Evolutionary conservation across 257 asterid genomes (phyloP).

Genomic region (Fraxinus americana): DNA sequence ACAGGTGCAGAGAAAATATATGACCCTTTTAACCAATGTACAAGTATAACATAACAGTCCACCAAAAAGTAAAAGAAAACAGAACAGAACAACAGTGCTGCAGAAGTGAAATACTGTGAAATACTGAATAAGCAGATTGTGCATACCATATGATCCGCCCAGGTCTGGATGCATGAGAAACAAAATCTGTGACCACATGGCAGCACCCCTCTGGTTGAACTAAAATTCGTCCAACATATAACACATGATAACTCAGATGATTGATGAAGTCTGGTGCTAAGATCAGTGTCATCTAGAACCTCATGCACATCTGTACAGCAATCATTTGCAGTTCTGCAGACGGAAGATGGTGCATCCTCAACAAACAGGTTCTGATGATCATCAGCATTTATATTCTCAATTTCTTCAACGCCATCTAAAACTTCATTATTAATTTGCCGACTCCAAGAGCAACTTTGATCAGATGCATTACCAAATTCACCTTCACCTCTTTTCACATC

Average conservation of each 20-base stretch:
- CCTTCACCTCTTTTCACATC: conserved; percentile 36
- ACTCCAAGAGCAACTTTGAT: conserved; percentile 14
- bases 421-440: conserved; percentile 27
- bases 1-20: neutral
- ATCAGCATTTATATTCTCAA: conserved; percentile 31
- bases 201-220: conserved; percentile 80
- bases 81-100: neutral
- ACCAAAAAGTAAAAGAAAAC: conserved; percentile 7
- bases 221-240: conserved; percentile 86
- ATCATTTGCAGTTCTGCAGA: conserved; percentile 26
- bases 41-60: neutral
- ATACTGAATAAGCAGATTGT: conserved; percentile 6
- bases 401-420: conserved; percentile 32
- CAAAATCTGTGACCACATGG: conserved; percentile 96
- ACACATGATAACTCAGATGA: conserved; percentile 71
- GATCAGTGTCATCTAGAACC: conserved; percentile 35
- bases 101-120: neutral
- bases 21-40: neutral
- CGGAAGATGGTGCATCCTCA: conserved; percentile 29
- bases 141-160: conserved; percentile 80
- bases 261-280: conserved; percentile 27
- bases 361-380: conserved; percentile 24
- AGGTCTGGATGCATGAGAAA: conserved; percentile 75
- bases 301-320: conserved; percentile 26
- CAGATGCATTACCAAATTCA: conserved; percentile 34